Conservation (phyloP, 768 basidiomycete species). For the Roridomyces roridus region DNA sequence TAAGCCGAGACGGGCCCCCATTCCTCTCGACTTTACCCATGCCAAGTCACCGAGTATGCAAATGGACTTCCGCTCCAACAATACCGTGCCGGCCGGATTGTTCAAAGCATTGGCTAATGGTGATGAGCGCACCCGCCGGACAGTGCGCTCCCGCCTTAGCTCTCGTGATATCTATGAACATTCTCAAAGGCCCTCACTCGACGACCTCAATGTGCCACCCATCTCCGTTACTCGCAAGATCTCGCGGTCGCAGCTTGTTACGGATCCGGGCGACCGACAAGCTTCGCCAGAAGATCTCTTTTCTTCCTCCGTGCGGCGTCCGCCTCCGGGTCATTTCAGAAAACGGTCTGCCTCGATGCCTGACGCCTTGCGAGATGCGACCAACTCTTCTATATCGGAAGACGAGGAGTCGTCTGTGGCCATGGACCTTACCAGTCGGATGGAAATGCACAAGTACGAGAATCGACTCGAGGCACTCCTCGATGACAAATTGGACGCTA, state of each 20-base stretch:
- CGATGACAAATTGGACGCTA: constrained; percentile 68
- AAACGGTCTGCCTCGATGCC: constrained; percentile 62
- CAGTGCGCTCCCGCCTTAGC: constrained; percentile 77
- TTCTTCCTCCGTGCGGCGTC: constrained; percentile 35
- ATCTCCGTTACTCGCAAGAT: constrained; percentile 69
- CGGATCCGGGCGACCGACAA: constrained; percentile 54
- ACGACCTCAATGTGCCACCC: constrained; percentile 71
- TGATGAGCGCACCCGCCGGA: constrained; percentile 73
- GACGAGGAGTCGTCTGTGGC: constrained; percentile 44
- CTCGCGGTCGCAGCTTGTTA: constrained; percentile 59
- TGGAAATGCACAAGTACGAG: constrained; percentile 68
- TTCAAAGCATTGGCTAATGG: constrained; percentile 78
- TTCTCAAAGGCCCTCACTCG: constrained; percentile 72
- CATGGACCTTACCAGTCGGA: constrained; percentile 57
- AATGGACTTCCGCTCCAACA: constrained; percentile 64
- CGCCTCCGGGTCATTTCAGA: constrained; percentile 37
- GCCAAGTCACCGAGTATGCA: constrained; percentile 37
- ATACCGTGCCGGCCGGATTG: constrained; percentile 84
- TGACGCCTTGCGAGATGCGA: constrained; percentile 54
- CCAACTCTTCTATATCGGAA: constrained; percentile 50
- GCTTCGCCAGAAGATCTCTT: constrained; percentile 48
- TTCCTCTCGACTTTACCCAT: constrained; percentile 76
- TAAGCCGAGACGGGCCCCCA: constrained; percentile 70
- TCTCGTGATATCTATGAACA: constrained; percentile 79
- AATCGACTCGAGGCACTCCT: constrained; percentile 66